phyloP scores from a whole-genome alignment of 2,329 filamentous ascomycete genomes.

The Xylariaceae sp. region DNA sequence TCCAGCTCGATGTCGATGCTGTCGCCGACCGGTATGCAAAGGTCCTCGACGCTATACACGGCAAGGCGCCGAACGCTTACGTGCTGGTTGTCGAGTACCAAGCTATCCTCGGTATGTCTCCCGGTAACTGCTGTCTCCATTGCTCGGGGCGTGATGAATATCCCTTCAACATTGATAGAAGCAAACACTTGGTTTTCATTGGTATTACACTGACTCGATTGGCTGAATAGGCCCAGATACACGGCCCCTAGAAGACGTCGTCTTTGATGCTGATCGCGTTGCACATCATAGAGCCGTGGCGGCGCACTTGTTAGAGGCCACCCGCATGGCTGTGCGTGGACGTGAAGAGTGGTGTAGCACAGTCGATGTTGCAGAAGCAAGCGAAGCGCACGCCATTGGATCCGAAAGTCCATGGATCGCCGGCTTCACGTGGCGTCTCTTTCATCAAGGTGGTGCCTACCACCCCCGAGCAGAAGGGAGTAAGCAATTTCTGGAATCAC shows the following conservation, averaged over 20 bases:
- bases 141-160: neutral
- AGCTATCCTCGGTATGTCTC: conserved; percentile 28
- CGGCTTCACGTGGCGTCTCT: conserved; percentile 28
- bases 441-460: conserved; percentile 25
- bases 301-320: conserved; percentile 25
- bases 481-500: neutral
- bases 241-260: conserved; percentile 17
- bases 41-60: conserved; percentile 25
- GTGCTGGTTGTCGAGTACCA: conserved; percentile 42
- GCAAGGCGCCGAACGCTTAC: conserved; percentile 40
- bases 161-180: no score
- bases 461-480: conserved; percentile 31
- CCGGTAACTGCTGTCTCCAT: neutral
- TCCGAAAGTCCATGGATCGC: conserved; percentile 30
- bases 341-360: conserved; percentile 28
- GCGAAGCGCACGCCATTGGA: conserved; percentile 29
- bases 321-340: conserved; percentile 20
- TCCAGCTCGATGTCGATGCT: conserved; percentile 18
- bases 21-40: conserved; percentile 26
- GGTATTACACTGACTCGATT: no score
- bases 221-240: no score
- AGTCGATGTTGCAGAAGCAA: conserved; percentile 24
- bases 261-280: conserved; percentile 26
- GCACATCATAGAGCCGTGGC: conserved; percentile 25
- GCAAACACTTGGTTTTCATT: no score